Percentiles rank a stretch among this genome's conserved stretches.
Conservation (phyloP, 2,329 filamentous ascomycete genomes). For the Claviceps arundinis region DNA sequence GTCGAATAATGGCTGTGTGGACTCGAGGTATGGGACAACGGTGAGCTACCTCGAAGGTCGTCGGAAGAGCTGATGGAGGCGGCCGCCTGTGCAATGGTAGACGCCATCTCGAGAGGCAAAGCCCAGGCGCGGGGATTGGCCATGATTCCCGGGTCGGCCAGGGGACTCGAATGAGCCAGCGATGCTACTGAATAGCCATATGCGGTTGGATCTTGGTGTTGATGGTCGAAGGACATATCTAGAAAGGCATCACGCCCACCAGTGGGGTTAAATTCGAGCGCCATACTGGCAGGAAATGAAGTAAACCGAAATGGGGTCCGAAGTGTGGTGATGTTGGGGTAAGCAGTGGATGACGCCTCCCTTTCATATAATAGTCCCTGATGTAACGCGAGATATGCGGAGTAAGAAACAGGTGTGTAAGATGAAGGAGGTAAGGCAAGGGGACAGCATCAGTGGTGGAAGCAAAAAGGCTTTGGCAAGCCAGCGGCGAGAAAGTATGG, state of each 20-base stretch:
- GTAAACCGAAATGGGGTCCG: slow-evolving; percentile 18
- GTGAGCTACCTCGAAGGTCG: slow-evolving; percentile 33
- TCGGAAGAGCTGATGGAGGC: slow-evolving; percentile 35
- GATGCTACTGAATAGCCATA: slow-evolving; percentile 15
- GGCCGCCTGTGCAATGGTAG: slow-evolving; percentile 28
- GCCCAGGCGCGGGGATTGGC: slow-evolving; percentile 30
- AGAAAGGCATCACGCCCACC: slow-evolving; percentile 45
- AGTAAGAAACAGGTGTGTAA: neutral
- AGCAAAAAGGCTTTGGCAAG: neutral
- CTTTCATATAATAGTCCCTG: slow-evolving; percentile 24
- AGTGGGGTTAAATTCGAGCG: slow-evolving; percentile 46
- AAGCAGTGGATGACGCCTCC: slow-evolving; percentile 29
- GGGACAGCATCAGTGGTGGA: neutral
- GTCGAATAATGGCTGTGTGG: slow-evolving; percentile 36
- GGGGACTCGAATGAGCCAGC: slow-evolving; percentile 18
- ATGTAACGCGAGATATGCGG: slow-evolving; percentile 15
- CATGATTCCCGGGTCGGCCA: slow-evolving; percentile 21
- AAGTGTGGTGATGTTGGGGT: slow-evolving; percentile 22
- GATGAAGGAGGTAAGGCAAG: neutral
- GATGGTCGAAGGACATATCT: slow-evolving; percentile 47
- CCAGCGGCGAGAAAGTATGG: slow-evolving; percentile 5
- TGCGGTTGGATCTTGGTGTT: slow-evolving; percentile 41
- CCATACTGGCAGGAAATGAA: slow-evolving; percentile 30
- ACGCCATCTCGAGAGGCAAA: slow-evolving; percentile 39
- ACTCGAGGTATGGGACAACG: slow-evolving; percentile 37